Base-by-base conservation (phyloP, 1,284 basidiomycete genomes). In the Termitomyces sp. region DNA sequence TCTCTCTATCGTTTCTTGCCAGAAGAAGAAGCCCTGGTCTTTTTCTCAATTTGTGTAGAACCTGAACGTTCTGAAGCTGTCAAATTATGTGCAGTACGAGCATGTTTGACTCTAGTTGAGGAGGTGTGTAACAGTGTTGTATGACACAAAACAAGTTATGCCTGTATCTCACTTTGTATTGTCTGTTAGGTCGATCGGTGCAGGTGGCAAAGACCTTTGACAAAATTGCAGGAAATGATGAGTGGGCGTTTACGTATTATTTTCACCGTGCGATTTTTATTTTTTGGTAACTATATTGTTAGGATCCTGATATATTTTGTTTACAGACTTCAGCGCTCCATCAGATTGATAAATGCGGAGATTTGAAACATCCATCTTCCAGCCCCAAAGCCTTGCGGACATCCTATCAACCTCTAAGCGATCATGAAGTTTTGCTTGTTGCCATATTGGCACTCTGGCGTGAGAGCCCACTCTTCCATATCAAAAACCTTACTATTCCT, bases 21-120 rank as follows among this genome's bases (percentile, higher is more conserved):
- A 24, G 21, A 24, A 0, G 69, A 75, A 42, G 77, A 83, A 47
- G 75, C 79, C 1, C 57, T 84, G 9, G 71, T 73, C 1, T 65
- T 91, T 16, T 88, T 92, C 60, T 64, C 72, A 26, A 70, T 72
- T 2, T 88, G 85, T 62, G 66, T 92, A 21, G 82, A 87, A 58
- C 80, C 86, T 9, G 87, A 91, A 57, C 78, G 85, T 33, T 85
- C 88, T 0, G 86, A 91, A 44, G 83, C 85, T 3, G 81, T 90
- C 58, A 93, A 92, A 72, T 79, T 87, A 14, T 81, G 81, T 53
- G 90, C 78, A 1, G 73, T 92, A 48, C 83, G 84, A 56, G 88
- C 91, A 0, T 83, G 76, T 58, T 65, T 84, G 38, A 81, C 79
- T 0, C 58, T 78, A 16, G 64, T 65, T 16, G 68, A 74, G 55